phyloP scores from a whole-genome alignment of 1,139 yeast species.

The Pichia sp. region DNA sequence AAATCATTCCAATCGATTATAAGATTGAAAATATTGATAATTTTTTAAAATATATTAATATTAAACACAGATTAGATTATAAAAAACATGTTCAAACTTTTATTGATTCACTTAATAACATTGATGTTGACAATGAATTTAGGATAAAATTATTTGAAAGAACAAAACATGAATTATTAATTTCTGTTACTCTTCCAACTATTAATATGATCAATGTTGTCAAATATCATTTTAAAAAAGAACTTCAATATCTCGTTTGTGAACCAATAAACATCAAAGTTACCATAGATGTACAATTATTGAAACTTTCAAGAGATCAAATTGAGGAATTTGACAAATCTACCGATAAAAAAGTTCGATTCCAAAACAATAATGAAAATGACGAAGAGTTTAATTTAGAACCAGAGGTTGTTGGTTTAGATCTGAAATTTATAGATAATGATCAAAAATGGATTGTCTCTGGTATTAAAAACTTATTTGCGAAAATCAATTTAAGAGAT shows the following conservation, averaged over 20 bases:
- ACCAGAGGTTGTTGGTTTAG: slow-evolving; percentile 25
- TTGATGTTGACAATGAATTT: slow-evolving; percentile 6
- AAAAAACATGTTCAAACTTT: not conserved
- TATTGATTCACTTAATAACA: not conserved
- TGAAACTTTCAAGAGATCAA: slow-evolving; percentile 10
- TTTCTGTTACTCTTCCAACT: slow-evolving; percentile 48
- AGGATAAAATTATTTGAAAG: slow-evolving; percentile 1
- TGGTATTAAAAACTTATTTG: slow-evolving; percentile 50
- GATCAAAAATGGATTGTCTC: slow-evolving; percentile 62
- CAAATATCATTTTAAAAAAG: slow-evolving; percentile 37
- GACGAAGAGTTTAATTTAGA: not conserved
- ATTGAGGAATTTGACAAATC: slow-evolving; percentile 13
- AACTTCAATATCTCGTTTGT: slow-evolving; percentile 51
- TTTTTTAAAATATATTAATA: slow-evolving; percentile 1
- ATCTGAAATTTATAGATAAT: slow-evolving; percentile 33
- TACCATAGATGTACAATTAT: slow-evolving; percentile 18
- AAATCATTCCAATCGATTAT: slow-evolving; percentile 27
- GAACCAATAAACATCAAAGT: slow-evolving; percentile 49
- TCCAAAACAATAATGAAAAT: slow-evolving; percentile 17
- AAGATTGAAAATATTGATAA: slow-evolving; percentile 12
- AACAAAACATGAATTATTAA: slow-evolving; percentile 30
- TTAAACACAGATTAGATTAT: not conserved
- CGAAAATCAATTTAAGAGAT: slow-evolving; percentile 27
- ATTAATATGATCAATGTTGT: slow-evolving; percentile 46
- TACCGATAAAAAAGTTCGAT: slow-evolving; percentile 29